Conservation (phyloP, 495 filamentous ascomycete species). For the Podospora pseudopauciseta region DNA sequence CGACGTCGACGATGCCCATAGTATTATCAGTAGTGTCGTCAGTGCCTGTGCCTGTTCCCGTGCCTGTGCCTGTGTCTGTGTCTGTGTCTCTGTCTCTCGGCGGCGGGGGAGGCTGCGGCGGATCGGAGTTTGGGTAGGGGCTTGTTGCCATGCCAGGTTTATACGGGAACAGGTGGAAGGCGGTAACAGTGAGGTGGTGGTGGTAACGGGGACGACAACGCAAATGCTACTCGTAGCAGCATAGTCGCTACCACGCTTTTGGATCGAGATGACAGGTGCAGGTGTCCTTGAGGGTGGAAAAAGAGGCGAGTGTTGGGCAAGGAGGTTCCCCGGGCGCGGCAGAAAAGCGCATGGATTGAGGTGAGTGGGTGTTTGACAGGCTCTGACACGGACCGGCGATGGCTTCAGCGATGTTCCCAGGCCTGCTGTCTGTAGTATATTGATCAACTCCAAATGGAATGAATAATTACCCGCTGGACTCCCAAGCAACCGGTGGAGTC, state of each 20-base stretch:
- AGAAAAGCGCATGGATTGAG: not conserved
- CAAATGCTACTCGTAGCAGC: constrained; percentile 19
- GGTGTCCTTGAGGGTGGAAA: not conserved
- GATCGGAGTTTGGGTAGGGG: constrained; percentile 7
- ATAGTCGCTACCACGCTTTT: not conserved
- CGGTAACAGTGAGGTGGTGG: constrained; percentile 7
- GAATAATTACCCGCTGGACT: not conserved
- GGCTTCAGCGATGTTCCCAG: not conserved
- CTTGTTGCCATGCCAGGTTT: constrained; percentile 23
- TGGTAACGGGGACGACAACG: constrained; percentile 11
- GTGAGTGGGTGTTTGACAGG: not conserved
- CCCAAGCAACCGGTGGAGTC: constrained; percentile 5
- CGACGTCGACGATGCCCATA: constrained; percentile 19
- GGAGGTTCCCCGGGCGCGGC: not conserved
- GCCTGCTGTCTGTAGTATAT: not conserved
- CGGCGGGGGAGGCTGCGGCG: not conserved
- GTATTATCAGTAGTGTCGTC: constrained; percentile 4
- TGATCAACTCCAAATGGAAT: not conserved
- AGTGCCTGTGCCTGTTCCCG: not conserved
- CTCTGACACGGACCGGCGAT: not conserved
- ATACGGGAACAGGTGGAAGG: constrained; percentile 16
- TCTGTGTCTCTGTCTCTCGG: not conserved
- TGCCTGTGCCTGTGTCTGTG: no score
- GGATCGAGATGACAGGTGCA: constrained; percentile 2
- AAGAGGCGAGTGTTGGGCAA: not conserved